Evolutionary conservation across 2,329 filamentous ascomycete species (phyloP).

Genomic region (Laburnicola sp.): DNA sequence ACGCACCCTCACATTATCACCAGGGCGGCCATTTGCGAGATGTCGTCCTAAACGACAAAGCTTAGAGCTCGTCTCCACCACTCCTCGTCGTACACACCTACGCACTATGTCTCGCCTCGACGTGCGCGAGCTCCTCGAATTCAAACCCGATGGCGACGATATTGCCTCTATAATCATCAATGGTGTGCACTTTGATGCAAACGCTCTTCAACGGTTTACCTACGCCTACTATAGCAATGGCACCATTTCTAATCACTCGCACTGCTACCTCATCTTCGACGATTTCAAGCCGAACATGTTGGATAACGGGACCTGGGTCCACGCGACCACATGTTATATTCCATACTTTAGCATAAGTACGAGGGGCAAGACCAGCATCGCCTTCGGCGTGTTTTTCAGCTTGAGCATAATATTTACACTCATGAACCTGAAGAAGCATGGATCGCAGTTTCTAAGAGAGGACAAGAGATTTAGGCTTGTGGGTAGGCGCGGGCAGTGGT

Average conservation of each 20-base stretch:
- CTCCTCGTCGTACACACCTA: constrained; percentile 3
- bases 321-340: constrained; percentile 70
- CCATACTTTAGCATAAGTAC: constrained; percentile 64
- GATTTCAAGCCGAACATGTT: constrained; percentile 64
- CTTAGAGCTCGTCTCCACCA: neutral
- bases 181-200: constrained; percentile 67
- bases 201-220: constrained; percentile 66
- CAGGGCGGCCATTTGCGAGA: too few species aligned
- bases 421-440: constrained; percentile 51
- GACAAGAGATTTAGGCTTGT: constrained; percentile 70
- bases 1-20: too few species aligned
- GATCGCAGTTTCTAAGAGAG: constrained; percentile 55
- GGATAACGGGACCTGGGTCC: constrained; percentile 71
- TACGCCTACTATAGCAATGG: constrained; percentile 73
- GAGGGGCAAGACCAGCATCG: constrained; percentile 65
- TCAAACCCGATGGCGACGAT: constrained; percentile 42
- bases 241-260: constrained; percentile 72
- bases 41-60: constrained; percentile 11
- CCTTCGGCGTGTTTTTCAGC: constrained; percentile 63
- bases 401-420: constrained; percentile 65
- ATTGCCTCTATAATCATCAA: constrained; percentile 55
- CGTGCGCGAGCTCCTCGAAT: constrained; percentile 41
- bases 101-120: constrained; percentile 32
- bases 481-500: constrained; percentile 78
- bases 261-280: constrained; percentile 67